phyloP scores from a whole-genome alignment of 805 yeast species.

The Myxozyma kluyveri region DNA sequence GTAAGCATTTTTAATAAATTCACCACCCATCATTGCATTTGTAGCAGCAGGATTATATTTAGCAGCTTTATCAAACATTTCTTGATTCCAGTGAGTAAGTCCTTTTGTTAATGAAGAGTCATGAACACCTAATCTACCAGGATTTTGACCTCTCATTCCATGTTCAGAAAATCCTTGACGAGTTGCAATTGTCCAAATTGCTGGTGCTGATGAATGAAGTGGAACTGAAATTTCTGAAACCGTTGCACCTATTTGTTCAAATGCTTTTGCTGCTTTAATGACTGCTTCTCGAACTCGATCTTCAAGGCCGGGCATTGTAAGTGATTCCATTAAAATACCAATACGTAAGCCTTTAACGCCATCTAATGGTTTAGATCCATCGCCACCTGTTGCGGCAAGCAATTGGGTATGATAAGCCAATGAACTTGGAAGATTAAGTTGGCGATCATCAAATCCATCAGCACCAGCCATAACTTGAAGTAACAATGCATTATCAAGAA shows the following conservation, averaged over 20 bases:
- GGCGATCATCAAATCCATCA: constrained; percentile 41
- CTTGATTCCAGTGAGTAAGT: constrained; percentile 23
- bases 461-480: constrained; percentile 41
- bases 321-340: constrained; percentile 40
- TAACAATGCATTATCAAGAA: constrained; percentile 38
- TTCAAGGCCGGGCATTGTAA: constrained; percentile 40
- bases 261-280: constrained; percentile 36
- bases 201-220: constrained; percentile 41
- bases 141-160: constrained; percentile 23
- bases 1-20: constrained; percentile 37
- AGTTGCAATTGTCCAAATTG: constrained; percentile 40
- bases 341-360: constrained; percentile 38
- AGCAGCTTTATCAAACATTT: constrained; percentile 25
- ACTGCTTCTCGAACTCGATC: constrained; percentile 36
- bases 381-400: constrained; percentile 1
- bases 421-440: constrained; percentile 33
- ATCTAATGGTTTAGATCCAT: constrained; percentile 14
- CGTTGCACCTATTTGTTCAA: constrained; percentile 38
- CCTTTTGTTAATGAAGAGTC: constrained; percentile 12
- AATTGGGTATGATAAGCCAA: constrained; percentile 31
- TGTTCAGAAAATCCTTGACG: constrained; percentile 28
- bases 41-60: constrained; percentile 24
- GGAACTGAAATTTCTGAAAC: constrained; percentile 42
- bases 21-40: constrained; percentile 34
- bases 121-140: constrained; percentile 24